A percentile compares a stretch with the other conserved stretches of the same genome.
phyloP scores from a whole-genome alignment of 495 filamentous ascomycete genomes.

The Penicillium paradoxum region DNA sequence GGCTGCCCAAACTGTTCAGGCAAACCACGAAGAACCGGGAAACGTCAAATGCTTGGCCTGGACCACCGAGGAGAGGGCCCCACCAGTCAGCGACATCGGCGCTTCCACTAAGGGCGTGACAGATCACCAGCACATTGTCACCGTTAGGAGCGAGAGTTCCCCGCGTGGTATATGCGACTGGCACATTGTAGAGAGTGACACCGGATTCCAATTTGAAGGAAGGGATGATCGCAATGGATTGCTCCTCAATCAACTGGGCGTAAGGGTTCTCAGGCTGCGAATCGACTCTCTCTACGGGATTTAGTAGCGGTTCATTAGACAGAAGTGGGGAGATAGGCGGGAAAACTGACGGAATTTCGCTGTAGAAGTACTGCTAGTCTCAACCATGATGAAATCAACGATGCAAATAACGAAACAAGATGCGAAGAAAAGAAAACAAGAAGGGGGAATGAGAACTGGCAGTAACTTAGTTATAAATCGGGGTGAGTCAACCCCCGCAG shows the following conservation, averaged over 20 bases:
- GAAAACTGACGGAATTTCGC: constrained; percentile 43
- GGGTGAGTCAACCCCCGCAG: constrained; percentile 12
- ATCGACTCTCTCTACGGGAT: constrained; percentile 60
- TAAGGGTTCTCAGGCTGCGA: constrained; percentile 90
- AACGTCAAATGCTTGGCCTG: constrained; percentile 86
- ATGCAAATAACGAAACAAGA: neutral
- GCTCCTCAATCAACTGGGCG: constrained; percentile 76
- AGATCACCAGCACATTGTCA: constrained; percentile 95
- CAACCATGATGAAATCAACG: constrained; percentile 25
- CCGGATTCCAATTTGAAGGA: constrained; percentile 93
- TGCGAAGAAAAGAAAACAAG: neutral
- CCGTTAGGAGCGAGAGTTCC: constrained; percentile 67
- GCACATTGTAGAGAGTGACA: constrained; percentile 78
- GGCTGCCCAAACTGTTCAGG: constrained; percentile 93
- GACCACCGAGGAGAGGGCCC: constrained; percentile 87
- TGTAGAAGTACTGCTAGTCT: constrained; percentile 18
- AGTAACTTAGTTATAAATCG: neutral
- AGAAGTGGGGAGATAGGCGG: constrained; percentile 9
- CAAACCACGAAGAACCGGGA: constrained; percentile 92
- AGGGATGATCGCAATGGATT: constrained; percentile 79
- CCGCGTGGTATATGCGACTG: constrained; percentile 85
- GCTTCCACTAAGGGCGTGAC: constrained; percentile 92
- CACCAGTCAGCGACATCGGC: constrained; percentile 98
- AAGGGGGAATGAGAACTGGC: constrained; percentile 3
- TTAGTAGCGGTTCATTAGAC: constrained; percentile 43